Evolutionary conservation across 2,329 filamentous ascomycete genomes (phyloP).

Genomic region (Microdochium bolleyi): DNA sequence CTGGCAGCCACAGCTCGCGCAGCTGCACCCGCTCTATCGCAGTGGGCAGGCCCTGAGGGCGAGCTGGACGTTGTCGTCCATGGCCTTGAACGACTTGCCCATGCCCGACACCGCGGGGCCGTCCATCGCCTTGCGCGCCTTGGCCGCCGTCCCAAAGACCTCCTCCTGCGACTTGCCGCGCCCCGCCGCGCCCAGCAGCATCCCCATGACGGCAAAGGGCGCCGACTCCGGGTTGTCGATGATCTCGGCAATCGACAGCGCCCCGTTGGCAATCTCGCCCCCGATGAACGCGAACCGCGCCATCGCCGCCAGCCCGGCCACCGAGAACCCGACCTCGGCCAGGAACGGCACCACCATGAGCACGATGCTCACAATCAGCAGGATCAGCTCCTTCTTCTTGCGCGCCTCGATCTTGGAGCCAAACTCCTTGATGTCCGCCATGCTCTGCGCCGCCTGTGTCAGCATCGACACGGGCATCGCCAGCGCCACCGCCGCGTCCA

Average conservation of each 20-base stretch:
- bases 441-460: constrained; percentile 14
- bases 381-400: constrained; percentile 12
- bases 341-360: constrained; percentile 42
- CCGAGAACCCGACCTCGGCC: constrained; percentile 31
- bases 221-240: background rate
- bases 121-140: background rate
- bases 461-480: constrained; percentile 15
- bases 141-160: background rate
- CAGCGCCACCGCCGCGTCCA: background rate
- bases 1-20: too few species aligned
- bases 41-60: too few species aligned
- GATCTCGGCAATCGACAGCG: background rate
- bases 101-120: background rate
- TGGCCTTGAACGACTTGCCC: background rate
- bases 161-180: background rate
- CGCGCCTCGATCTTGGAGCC: constrained; percentile 10
- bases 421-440: constrained; percentile 16
- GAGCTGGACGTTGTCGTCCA: background rate
- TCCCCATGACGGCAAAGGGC: background rate
- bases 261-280: background rate
- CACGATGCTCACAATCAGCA: constrained; percentile 30
- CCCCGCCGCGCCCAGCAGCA: background rate
- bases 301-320: background rate
- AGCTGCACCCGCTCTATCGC: too few species aligned
- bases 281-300: background rate